Conservation (phyloP, 352 stramenopile species). For the Globisporangium parvum region DNA sequence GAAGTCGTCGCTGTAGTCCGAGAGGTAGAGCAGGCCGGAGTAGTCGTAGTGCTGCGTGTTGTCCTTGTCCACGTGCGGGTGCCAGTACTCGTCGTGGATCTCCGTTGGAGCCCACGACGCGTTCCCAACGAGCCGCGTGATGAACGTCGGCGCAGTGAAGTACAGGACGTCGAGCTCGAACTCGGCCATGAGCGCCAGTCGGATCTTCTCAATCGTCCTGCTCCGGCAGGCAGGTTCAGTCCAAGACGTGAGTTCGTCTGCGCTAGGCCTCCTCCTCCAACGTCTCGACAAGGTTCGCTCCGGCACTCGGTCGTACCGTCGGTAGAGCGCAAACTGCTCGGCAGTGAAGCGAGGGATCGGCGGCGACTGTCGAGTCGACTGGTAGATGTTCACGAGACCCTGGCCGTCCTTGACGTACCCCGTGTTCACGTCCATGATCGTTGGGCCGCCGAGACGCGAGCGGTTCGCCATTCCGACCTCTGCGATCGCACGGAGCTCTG, state of each 20-base stretch:
- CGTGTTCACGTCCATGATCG: constrained; percentile 91
- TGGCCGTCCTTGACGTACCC: constrained; percentile 84
- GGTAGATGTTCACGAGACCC: constrained; percentile 89
- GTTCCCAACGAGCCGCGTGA: constrained; percentile 87
- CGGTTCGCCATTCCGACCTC: constrained; percentile 80
- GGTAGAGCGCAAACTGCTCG: constrained; percentile 83
- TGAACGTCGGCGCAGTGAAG: constrained; percentile 92
- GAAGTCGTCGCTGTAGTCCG: constrained; percentile 81
- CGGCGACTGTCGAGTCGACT: constrained; percentile 31
- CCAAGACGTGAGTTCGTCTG: too few species aligned
- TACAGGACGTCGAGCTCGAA: constrained; percentile 77
- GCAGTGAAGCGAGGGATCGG: constrained; percentile 57
- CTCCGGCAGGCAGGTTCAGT: too few species aligned
- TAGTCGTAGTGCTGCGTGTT: constrained; percentile 94
- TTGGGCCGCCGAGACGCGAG: constrained; percentile 70
- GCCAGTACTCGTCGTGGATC: constrained; percentile 91
- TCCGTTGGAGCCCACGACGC: constrained; percentile 65
- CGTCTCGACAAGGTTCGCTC: neutral
- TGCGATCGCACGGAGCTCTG: constrained; percentile 67
- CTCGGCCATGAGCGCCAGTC: constrained; percentile 65
- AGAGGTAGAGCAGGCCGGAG: constrained; percentile 87
- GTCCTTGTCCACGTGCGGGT: constrained; percentile 89
- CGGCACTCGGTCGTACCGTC: constrained; percentile 22
- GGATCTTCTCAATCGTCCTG: constrained; percentile 75
- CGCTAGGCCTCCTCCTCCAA: too few species aligned